A percentile compares a stretch with the other conserved stretches of the same genome.
Evolutionary conservation across 306 rosid genomes (phyloP).

Genomic region (Citrullus mucosospermus): DNA sequence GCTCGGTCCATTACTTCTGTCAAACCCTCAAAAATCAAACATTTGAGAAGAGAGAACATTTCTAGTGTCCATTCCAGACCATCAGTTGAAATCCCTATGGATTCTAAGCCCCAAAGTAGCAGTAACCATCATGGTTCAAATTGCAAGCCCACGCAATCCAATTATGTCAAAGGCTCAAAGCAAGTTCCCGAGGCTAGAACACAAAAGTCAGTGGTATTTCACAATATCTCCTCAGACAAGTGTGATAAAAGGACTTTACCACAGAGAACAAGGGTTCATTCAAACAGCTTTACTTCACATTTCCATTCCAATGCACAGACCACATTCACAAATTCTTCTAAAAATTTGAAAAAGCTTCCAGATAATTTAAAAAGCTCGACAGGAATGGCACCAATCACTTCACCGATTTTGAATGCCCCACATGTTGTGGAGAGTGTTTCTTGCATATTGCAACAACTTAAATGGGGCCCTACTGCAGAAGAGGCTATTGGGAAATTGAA

Average conservation of each 20-base stretch:
- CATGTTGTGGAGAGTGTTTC: conserved; percentile 44
- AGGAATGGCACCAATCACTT: conserved; percentile 24
- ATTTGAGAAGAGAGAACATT: conserved; percentile 44
- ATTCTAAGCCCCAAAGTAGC: conserved; percentile 22
- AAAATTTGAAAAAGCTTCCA: conserved; percentile 29
- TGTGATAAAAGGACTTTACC: conserved; percentile 30
- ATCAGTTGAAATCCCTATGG: conserved; percentile 23
- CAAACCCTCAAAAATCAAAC: conserved; percentile 49
- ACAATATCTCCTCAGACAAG: conserved; percentile 19
- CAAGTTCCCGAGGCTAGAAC: conserved; percentile 31
- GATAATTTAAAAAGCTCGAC: conserved; percentile 33
- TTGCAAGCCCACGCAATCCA: conserved; percentile 39
- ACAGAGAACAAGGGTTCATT: conserved; percentile 33
- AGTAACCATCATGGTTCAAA: conserved; percentile 31
- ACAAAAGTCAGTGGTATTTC: conserved; percentile 27
- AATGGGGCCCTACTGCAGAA: conserved; percentile 68
- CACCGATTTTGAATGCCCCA: conserved; percentile 27
- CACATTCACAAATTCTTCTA: conserved; percentile 17
- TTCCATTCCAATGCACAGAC: conserved; percentile 26
- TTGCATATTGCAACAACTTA: conserved; percentile 41
- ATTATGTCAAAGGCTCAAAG: conserved; percentile 26
- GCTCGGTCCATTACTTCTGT: conserved; percentile 29
- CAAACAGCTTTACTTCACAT: conserved; percentile 30
- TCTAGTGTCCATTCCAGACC: conserved; percentile 43
- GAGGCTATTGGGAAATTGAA: conserved; percentile 54